Evolutionary conservation across 2,329 filamentous ascomycete genomes (phyloP), one percentile per base, ranked within the genome.

Genomic region (Mycosphaerelloides madeirae): DNA sequence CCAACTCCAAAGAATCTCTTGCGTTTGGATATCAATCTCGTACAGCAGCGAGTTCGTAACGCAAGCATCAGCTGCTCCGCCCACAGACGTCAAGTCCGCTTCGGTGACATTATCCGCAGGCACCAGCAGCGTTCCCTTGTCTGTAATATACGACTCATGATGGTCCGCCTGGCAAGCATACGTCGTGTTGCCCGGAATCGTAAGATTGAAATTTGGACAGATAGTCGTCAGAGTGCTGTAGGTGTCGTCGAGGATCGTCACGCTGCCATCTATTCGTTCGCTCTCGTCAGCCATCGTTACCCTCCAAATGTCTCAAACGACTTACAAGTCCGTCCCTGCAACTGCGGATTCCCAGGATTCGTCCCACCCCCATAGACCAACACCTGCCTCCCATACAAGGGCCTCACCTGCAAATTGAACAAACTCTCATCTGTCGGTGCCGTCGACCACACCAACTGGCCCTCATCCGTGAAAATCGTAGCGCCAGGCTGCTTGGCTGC

Each of bases 1-100:
- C 71, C 71, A 73, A 6, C 46, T 53, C 41, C 67, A 73, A 1
- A 73, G 44, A 2, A 72, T 50, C 16, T 69, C 55, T 19, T 61
- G 59, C 0, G 68, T 71, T 28, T 60, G 56, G 6, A 70, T 55
- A 33, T 72, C 68, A n/a, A 73, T 58, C 46, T 73, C 70, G 43
- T 65, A 70, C 41, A 73, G 62, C 29, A 69, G 46, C 15, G 58
- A 60, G 48, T 72, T 67, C 12, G 53, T 48, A 4, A 66, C 54
- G 59, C 61, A 68, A 28, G 62, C 64, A 43, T 66, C 52, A 13
- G 38, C 33, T 1, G 62, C 57, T 1, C 65, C 65, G 29, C 60
- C 59, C n/a, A 66, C 39, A 5, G 56, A 52, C 7, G 58, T 62
- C 20, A 68, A 53, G 40, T 68, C 58, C 7, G 49, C 43, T 22